Evolutionary conservation across 305 asterid species (phyloP).

Genomic region (Striga hermonthica): DNA sequence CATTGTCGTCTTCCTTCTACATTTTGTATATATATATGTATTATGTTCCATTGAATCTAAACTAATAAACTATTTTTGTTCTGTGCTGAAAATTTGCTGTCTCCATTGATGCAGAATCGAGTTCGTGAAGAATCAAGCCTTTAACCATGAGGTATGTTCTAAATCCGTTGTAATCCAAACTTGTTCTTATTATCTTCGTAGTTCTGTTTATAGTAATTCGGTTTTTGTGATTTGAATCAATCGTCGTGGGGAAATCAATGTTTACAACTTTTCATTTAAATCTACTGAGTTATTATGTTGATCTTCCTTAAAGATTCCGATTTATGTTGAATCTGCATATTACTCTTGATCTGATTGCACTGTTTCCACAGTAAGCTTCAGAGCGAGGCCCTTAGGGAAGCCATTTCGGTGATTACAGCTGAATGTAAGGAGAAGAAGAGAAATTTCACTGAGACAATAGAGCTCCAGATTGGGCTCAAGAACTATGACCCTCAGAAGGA

Average conservation of each 20-base stretch:
- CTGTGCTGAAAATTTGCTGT: neutral
- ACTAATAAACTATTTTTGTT: neutral
- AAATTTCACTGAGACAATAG: conserved; percentile 61
- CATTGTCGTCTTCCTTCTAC: neutral
- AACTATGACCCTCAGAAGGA: conserved; percentile 81
- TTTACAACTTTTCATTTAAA: neutral
- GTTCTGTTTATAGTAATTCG: neutral
- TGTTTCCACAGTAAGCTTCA: conserved; percentile 60
- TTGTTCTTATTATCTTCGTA: neutral
- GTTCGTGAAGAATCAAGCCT: conserved; percentile 21
- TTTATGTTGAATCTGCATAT: neutral
- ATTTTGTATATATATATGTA: neutral
- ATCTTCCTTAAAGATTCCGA: neutral
- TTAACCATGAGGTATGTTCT: conserved; percentile 38
- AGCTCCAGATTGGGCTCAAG: conserved; percentile 73
- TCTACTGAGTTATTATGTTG: neutral
- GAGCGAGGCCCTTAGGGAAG: conserved; percentile 66
- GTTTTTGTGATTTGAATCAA: neutral
- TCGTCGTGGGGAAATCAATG: neutral
- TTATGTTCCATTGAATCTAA: neutral
- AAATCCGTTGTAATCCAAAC: neutral
- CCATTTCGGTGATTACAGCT: conserved; percentile 39
- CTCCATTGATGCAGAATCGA: conserved; percentile 26
- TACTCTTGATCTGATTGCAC: neutral
- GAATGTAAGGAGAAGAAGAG: conserved; percentile 56